Conservation (phyloP, 1,139 yeast genomes). For the Magnusiomyces suaveolens region DNA sequence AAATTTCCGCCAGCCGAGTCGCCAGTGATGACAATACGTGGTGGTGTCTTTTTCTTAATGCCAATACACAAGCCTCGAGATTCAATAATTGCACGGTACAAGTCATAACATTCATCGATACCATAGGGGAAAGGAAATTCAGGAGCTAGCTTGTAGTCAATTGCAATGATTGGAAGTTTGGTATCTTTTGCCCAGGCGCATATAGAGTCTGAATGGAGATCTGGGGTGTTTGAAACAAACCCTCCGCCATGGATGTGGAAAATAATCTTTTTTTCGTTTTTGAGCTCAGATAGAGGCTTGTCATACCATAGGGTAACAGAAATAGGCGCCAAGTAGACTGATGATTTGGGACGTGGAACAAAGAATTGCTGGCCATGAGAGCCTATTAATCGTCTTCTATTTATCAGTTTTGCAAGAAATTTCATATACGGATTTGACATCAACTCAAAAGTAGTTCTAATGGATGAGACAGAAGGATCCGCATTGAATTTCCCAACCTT, state of each 20-base stretch:
- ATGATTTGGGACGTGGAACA: constrained; percentile 15
- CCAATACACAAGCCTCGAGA: constrained; percentile 17
- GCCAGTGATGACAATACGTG: constrained; percentile 17
- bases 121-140: constrained; percentile 45
- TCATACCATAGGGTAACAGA: constrained; percentile 16
- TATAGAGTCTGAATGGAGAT: constrained; percentile 16
- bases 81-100: constrained; percentile 22
- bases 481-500: constrained; percentile 17
- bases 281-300: constrained; percentile 15
- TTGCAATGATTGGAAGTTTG: constrained; percentile 26
- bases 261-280: constrained; percentile 15
- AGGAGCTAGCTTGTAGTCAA: constrained; percentile 39
- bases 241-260: constrained; percentile 19
- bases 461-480: constrained; percentile 14
- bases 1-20: constrained; percentile 21
- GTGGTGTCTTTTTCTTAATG: constrained; percentile 15
- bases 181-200: constrained; percentile 19
- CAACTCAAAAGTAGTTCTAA: constrained; percentile 17
- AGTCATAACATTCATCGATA: constrained; percentile 40
- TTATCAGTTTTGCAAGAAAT: constrained; percentile 7
- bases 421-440: constrained; percentile 16
- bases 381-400: neutral
- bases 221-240: constrained; percentile 15
- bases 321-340: constrained; percentile 16
- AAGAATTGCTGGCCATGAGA: constrained; percentile 8